Base-by-base conservation (phyloP, 768 basidiomycete species). In the Lactarius sanguifluus region DNA sequence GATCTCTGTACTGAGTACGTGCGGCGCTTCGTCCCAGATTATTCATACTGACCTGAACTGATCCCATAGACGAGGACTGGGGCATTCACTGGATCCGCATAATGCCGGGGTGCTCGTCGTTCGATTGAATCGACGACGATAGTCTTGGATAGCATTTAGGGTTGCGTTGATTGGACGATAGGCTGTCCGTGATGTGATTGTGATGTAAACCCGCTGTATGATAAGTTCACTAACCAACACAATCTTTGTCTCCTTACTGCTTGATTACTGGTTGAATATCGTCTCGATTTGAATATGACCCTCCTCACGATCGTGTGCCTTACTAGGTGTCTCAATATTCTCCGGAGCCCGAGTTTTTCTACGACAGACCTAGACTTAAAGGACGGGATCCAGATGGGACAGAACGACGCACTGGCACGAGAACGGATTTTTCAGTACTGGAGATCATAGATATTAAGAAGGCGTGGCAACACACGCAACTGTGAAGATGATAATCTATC, bases 51-150 rank as follows among this genome's bases (percentile, higher is more conserved):
- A 63, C 54, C 23, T 30, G 18, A 18, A 25, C 45, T 36, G 18
- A 59, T 28, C 15, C 16, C 16, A 57, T 32, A 67, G 66, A 43
- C 62, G 34, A 18, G 23, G 52, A 8, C 9, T 64, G 28, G 20
- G 5, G 23, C n/a, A 63, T 47, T 36, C 20, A 13, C 52, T 36
- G 57, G 32, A 64, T 64, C 57, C 62, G 40, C 56, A 13, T 34
- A 67, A 67, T 47, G 20, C 41, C 12, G 66, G 66, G 23, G 58
- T 64, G 34, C 52, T 67, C 34, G 23, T 67, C 28, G 66, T 67
- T 55, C 62, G n/a, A 40, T 30, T 59, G 40, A 3, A 40, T 16
- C 45, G n/a, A 57, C 9, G 7, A 18, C 6, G 5, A 25, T 1
- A 12, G 2, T 16, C 5, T 45, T 45, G 30, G 55, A 43, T 23